Evolutionary conservation across 1,139 yeast genomes (phyloP), one percentile per base, ranked within the genome.

Genomic region (Taiozyma sp.): DNA sequence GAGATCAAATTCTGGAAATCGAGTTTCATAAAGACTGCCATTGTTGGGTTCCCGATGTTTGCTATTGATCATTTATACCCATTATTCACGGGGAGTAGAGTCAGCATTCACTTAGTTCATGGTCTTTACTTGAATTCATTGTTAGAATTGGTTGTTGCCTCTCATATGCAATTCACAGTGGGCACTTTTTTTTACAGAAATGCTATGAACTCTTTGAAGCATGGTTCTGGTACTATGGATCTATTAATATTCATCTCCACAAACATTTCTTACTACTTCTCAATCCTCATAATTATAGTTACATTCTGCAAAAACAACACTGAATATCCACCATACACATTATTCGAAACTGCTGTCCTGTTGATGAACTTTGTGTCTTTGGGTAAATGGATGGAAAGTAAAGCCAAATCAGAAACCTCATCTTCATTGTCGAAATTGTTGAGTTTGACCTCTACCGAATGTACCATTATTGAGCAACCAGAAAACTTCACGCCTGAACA

Each of bases 351-450:
- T 0, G 79, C 91, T 3, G 83, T 85, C 14, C 89, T 93, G 96
- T 75, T 95, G 48, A 76, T 92, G 48, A 73, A 85, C 7, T 93
- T 91, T 68, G 90, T 95, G 38, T 80, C 93, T 8, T 72, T 91
- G 47, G 99, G 99, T 4, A 92, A 93, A 69, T 87, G 89, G 78
- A 73, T 92, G 24, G 99, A 95, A 65, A 89, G 88, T 67, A 84
- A 80, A 59, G 99, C 99, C 3, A 91, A 93, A 65, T 96, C 99
- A 6, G 91, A 89, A 52, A 93, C 98, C 0, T 89, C 97, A 0
- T 80, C 89, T 2, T 96, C 98, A 0, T 75, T 95, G 46, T 86
- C 97, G 0, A 80, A 83, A 56, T 74, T 95, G 41, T 76, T 95
- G 45, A 84, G 93, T 4, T 72, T 93, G 53, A 80, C 96, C 1